Percentiles rank a stretch among this genome's conserved stretches.
Conservation (phyloP, 2,329 filamentous ascomycete genomes). For the Fusarium praegraminearum region DNA sequence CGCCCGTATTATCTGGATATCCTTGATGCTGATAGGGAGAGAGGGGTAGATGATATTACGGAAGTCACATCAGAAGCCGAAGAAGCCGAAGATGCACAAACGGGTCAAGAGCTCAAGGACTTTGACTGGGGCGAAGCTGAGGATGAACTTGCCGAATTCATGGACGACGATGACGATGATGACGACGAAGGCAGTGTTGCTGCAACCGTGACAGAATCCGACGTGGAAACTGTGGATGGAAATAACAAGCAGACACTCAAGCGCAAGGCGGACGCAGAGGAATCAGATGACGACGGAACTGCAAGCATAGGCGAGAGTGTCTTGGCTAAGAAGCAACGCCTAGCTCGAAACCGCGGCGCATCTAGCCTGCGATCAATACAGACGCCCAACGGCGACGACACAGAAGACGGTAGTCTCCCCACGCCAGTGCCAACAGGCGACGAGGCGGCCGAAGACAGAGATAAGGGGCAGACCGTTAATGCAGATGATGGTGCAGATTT, state of each 20-base stretch:
- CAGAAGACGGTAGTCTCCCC: constrained; percentile 54
- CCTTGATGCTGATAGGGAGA: constrained; percentile 72
- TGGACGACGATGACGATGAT: constrained; percentile 67
- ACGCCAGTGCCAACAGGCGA: constrained; percentile 55
- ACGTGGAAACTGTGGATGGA: constrained; percentile 48
- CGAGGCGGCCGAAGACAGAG: constrained; percentile 50
- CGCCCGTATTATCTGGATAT: constrained; percentile 81
- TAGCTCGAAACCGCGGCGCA: constrained; percentile 59
- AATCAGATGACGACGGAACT: constrained; percentile 51
- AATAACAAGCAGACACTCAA: constrained; percentile 49
- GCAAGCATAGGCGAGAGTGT: constrained; percentile 54
- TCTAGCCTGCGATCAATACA: constrained; percentile 62
- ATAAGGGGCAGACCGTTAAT: constrained; percentile 45
- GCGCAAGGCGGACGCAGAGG: constrained; percentile 52
- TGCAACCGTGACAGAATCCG: constrained; percentile 44
- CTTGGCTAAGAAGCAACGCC: constrained; percentile 64
- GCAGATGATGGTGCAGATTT: constrained; percentile 55
- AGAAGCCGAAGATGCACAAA: constrained; percentile 50
- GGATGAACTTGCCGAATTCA: constrained; percentile 80
- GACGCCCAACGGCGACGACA: constrained; percentile 55
- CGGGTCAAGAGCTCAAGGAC: constrained; percentile 61
- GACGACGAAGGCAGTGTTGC: constrained; percentile 52
- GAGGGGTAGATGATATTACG: constrained; percentile 49
- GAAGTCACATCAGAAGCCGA: constrained; percentile 50
- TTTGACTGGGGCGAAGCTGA: constrained; percentile 75